Base-by-base conservation (phyloP, 768 basidiomycete genomes). In the Tricholoma flavovirens region DNA sequence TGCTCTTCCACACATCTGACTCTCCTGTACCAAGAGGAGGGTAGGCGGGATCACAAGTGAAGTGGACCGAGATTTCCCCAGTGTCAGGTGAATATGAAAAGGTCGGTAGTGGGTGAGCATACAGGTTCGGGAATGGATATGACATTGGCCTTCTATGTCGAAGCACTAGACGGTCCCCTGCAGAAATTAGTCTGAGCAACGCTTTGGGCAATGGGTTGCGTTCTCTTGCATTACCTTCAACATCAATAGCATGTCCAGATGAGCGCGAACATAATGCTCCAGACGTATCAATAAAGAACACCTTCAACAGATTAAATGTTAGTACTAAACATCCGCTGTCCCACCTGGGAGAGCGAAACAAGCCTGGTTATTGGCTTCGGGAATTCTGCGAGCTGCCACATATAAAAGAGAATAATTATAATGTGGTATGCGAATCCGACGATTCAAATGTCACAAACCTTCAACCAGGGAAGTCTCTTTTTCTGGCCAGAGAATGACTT, bases 231-330 rank as follows among this genome's bases (percentile, higher is more conserved):
- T 35, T 68, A 86, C 90, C 81, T 76, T 92, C 83, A 33, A 93
- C 70, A 62, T 93, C 90, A 35, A 93, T 73, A 7, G 90, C 91
- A 69, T 92, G 90, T 0, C 91, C 91, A 14, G 90, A 81, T 3
- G 83, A 80, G 61, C 87, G 79, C 8, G 90, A 89, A 66, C 88
- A 93, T 40, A 93, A 69, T 9, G 83, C 83, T 17, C 91, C 90
- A 17, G 82, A 80, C 2, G 81, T 78, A 66, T 93, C 91, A 53
- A 93, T 81, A 72, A 89, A 93, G 73, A 91, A 93, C 15, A 93
- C 87, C 87, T 92, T 62, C 5, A 46, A 33, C 26, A 21, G 26
- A 56, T 49, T 11, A 43, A 11, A 35, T 54, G 51, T 59, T 3
- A 33, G 21, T 43, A 36, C 52, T n/a, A 21, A 21, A 17, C 4